Evolutionary conservation across 768 basidiomycete species (phyloP), one percentile per base, ranked within the genome.

Genomic region (Pleurotus salmoneostramineus): DNA sequence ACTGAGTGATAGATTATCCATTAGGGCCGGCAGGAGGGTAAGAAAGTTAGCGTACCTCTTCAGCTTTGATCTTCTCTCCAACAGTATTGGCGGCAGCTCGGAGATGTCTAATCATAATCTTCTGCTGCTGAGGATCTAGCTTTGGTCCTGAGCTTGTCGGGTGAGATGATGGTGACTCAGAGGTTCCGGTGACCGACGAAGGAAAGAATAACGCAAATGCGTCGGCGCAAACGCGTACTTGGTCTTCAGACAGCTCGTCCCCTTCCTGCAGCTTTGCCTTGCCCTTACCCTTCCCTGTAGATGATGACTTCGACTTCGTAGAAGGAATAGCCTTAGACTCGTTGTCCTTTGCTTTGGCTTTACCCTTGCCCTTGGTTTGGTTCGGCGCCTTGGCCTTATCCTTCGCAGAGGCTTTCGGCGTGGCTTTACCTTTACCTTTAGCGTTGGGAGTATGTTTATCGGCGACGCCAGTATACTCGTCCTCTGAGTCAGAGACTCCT

Each of bases 161-260:
- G 21, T 27, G 21, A 27, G 21, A 27, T 27, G 3, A 27, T 27
- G 21, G 21, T 3, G 21, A 27, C 21, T 27, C 21, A 27, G 21
- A 27, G 21, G 21, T 27, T 1, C 21, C 21, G 3, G 21, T 27
- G 21, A 27, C 21, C 21, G 21, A 27, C 12, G 76, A 74, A 33
- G 88, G 85, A 68, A 94, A 93, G 73, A 94, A 93, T 45, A 93
- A 73, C 4, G 83, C 73, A 64, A 88, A 94, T 10, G 88, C 77
- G 35, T 77, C 74, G 14, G 84, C 74, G 57, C 83, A 83, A 14
- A 76, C 75, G 50, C 78, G 69, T 48, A 72, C 74, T 66, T 91
- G 88, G 6, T 80, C 75, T 7, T 73, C 64, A 7, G 80, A 85
- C 51, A 87, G 68, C 44, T 68, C 69, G 43, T 50, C 60, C 59